Percentiles rank a stretch among this genome's conserved stretches.
phyloP scores from a whole-genome alignment of 306 rosid genomes.

The Casuarina glauca region DNA sequence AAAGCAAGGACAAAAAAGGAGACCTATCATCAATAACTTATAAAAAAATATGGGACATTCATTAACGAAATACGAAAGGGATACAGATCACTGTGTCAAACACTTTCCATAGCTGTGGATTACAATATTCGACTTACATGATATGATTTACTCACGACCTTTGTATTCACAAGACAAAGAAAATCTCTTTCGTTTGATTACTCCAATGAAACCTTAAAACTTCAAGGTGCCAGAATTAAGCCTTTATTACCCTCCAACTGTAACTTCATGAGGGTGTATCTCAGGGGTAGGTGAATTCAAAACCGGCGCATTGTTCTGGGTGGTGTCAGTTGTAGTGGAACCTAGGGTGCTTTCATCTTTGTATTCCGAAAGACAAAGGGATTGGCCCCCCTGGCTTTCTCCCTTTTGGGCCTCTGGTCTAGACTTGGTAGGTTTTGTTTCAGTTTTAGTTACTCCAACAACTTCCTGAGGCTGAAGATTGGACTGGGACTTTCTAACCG shows the following conservation, averaged over 20 bases:
- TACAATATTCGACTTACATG: constrained; percentile 7
- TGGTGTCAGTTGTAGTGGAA: constrained; percentile 22
- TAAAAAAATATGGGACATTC: not conserved
- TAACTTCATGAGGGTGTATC: constrained; percentile 59
- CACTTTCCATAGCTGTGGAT: not conserved
- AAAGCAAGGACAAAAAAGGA: not conserved
- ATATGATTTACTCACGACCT: constrained; percentile 22
- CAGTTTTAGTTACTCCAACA: constrained; percentile 35
- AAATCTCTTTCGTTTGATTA: not conserved
- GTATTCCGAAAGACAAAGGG: constrained; percentile 26
- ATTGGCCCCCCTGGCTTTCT: constrained; percentile 41
- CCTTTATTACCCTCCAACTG: constrained; percentile 62
- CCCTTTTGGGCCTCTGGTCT: constrained; percentile 37
- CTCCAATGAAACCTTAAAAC: constrained; percentile 21
- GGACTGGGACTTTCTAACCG: constrained; percentile 47
- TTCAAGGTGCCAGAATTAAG: constrained; percentile 13
- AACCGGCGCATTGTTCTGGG: constrained; percentile 34
- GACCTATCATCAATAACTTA: not conserved
- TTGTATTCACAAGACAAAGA: constrained; percentile 40
- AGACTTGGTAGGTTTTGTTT: constrained; percentile 26
- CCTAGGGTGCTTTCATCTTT: constrained; percentile 33
- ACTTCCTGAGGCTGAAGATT: constrained; percentile 48
- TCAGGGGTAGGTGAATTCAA: constrained; percentile 42
- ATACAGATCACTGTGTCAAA: not conserved
- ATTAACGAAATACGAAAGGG: not conserved